Evolutionary conservation across 2,329 filamentous ascomycete species (phyloP).

Genomic region (Hypomyces rosellus): DNA sequence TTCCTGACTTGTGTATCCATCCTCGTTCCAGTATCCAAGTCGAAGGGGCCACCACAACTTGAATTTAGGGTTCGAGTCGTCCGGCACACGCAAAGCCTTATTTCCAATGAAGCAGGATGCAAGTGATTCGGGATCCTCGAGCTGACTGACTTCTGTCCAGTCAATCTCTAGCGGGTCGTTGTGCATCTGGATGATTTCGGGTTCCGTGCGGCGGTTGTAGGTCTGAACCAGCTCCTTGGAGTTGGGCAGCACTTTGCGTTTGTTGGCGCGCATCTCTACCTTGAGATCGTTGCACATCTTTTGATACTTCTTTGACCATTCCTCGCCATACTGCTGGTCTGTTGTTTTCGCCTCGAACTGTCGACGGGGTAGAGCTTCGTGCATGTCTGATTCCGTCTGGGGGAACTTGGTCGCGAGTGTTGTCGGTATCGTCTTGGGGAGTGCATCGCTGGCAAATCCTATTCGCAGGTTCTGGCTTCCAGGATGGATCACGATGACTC

Average conservation of each 20-base stretch:
- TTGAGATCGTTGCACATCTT: constrained; percentile 84
- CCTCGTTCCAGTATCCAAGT: constrained; percentile 82
- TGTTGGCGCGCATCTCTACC: constrained; percentile 84
- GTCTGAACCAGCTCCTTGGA: constrained; percentile 94
- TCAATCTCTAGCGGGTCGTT: constrained; percentile 92
- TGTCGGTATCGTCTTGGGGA: constrained; percentile 93
- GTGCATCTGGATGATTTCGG: constrained; percentile 85
- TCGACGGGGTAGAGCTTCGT: constrained; percentile 68
- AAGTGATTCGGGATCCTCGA: constrained; percentile 57
- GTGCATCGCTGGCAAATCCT: constrained; percentile 88
- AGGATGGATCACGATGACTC: constrained; percentile 89
- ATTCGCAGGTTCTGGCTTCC: constrained; percentile 94
- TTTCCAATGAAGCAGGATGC: constrained; percentile 70
- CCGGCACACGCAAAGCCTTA: constrained; percentile 78
- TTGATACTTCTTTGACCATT: constrained; percentile 68
- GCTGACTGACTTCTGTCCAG: constrained; percentile 75
- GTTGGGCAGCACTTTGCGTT: constrained; percentile 92
- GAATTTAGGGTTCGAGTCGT: constrained; percentile 82
- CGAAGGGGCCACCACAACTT: constrained; percentile 89
- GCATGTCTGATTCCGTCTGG: constrained; percentile 76
- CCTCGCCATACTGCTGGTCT: constrained; percentile 83
- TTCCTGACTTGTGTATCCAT: constrained; percentile 74
- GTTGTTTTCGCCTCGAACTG: constrained; percentile 56
- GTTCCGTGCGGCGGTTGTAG: constrained; percentile 78
- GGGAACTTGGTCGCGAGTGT: constrained; percentile 74